These are phyloP conservation scores for Elsinoe ampelina DNA, from an alignment of 2,329 filamentous ascomycete species.

Conservation along the genomic window DNA sequence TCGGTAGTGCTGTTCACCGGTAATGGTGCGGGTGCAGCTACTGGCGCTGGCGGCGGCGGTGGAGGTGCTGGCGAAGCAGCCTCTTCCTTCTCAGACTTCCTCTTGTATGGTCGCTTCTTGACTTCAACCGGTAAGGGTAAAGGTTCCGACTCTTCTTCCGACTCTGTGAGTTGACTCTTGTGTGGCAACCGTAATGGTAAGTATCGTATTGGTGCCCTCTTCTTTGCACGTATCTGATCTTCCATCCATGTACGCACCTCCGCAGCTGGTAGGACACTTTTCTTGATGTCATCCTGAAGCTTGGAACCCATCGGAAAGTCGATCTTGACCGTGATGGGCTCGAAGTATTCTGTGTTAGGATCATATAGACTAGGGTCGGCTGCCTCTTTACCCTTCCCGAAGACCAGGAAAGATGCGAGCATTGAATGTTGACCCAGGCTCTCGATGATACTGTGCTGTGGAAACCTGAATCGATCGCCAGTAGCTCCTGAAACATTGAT, in stretches of 20 bases:
- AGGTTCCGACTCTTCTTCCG: slow-evolving; percentile 23
- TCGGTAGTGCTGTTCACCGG: not conserved
- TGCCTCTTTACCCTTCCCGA: slow-evolving; percentile 59
- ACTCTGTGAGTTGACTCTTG: slow-evolving; percentile 26
- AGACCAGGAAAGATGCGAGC: slow-evolving; percentile 67
- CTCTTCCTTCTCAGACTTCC: slow-evolving; percentile 9
- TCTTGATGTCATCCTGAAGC: slow-evolving; percentile 45
- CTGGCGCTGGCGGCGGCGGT: not conserved
- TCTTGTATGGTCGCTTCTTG: slow-evolving; percentile 10
- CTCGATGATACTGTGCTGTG: slow-evolving; percentile 68
- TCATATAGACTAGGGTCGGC: slow-evolving; percentile 25
- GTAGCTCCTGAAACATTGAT: slow-evolving; percentile 41
- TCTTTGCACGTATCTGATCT: slow-evolving; percentile 47
- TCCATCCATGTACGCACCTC: slow-evolving; percentile 49
- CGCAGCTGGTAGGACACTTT: slow-evolving; percentile 46
- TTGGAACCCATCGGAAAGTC: slow-evolving; percentile 45
- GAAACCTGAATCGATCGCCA: slow-evolving; percentile 70
- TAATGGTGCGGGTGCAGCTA: not conserved
- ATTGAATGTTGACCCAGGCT: slow-evolving; percentile 46
- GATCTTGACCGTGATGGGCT: slow-evolving; percentile 56
- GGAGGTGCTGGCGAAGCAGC: not conserved
- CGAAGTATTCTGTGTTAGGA: slow-evolving; percentile 58
- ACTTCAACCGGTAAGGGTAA: not conserved
- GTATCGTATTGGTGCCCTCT: slow-evolving; percentile 46
- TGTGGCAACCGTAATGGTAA: slow-evolving; percentile 47